phyloP scores from a whole-genome alignment of 164 flowering plant genomes.

The Umbilicus rupestris region DNA sequence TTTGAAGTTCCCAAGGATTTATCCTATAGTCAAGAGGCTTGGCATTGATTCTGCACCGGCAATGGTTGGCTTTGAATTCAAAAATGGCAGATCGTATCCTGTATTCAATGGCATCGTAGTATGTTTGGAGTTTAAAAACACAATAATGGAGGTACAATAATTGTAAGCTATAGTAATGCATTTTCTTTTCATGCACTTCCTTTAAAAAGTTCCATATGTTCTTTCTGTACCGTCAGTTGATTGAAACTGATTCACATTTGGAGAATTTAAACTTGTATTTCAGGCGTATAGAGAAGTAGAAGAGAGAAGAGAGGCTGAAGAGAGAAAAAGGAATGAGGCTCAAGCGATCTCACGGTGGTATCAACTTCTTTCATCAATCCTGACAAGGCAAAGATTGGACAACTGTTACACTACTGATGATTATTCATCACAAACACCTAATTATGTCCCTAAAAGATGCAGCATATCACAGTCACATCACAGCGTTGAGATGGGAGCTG shows the following conservation, averaged over 20 bases:
- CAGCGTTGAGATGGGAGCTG: constrained; percentile 6
- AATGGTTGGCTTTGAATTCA: constrained; percentile 97
- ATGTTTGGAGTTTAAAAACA: constrained; percentile 75
- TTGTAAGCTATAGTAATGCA: background rate
- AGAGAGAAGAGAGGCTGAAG: constrained; percentile 60
- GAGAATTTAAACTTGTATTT: constrained; percentile 7
- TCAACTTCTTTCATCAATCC: constrained; percentile 84
- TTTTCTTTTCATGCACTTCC: background rate
- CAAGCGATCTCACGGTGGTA: constrained; percentile 78
- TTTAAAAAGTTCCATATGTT: background rate
- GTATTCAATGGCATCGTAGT: constrained; percentile 82
- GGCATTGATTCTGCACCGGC: constrained; percentile 90
- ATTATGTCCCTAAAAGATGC: constrained; percentile 9
- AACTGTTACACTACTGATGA: constrained; percentile 32
- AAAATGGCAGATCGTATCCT: constrained; percentile 70
- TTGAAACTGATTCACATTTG: background rate
- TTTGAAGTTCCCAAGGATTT: constrained; percentile 65
- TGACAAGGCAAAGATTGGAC: constrained; percentile 69
- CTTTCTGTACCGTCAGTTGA: background rate
- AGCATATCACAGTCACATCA: background rate
- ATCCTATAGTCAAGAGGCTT: constrained; percentile 64
- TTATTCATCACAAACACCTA: constrained; percentile 13
- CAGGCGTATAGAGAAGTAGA: constrained; percentile 87
- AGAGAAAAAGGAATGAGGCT: constrained; percentile 58
- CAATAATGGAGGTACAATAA: constrained; percentile 60